phyloP scores from a whole-genome alignment of 306 rosid genomes.

The Echinosophora koreensis region DNA sequence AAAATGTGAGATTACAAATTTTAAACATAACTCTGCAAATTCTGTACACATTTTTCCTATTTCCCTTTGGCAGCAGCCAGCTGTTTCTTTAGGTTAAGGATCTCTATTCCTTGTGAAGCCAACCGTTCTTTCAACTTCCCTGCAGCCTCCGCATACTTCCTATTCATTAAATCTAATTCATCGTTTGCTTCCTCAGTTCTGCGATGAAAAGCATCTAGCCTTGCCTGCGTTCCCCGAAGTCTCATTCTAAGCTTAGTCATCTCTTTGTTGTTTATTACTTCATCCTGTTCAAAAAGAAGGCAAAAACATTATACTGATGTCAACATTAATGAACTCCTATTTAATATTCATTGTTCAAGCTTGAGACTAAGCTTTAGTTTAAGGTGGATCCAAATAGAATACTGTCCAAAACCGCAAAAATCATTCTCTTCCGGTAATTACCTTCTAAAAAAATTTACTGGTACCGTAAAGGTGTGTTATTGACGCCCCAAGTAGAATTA shows the following conservation, averaged over 20 bases:
- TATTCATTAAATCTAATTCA: constrained; percentile 62
- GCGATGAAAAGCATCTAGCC: constrained; percentile 64
- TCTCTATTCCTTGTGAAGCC: constrained; percentile 68
- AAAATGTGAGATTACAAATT: constrained; percentile 11
- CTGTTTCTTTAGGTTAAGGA: constrained; percentile 70
- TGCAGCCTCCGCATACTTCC: constrained; percentile 64
- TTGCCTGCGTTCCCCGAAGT: constrained; percentile 76
- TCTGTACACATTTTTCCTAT: neutral
- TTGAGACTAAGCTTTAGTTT: neutral
- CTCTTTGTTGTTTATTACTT: constrained; percentile 53
- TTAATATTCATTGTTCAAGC: constrained; percentile 5
- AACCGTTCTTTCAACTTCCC: constrained; percentile 64
- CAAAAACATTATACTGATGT: constrained; percentile 1
- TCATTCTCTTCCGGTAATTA: too few relatives aligned
- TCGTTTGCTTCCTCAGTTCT: constrained; percentile 63
- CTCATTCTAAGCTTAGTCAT: constrained; percentile 69
- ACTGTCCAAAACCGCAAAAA: too few relatives aligned
- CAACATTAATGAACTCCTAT: neutral
- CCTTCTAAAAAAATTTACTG: too few relatives aligned
- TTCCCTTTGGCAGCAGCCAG: constrained; percentile 48
- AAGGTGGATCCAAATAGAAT: neutral
- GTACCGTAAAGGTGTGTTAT: neutral
- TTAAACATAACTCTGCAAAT: neutral
- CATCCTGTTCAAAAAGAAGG: constrained; percentile 57
- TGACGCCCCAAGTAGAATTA: neutral